A percentile compares a stretch with the other conserved stretches of the same genome.
These are phyloP conservation scores for Atkinsonella hypoxylon DNA, from an alignment of 2,329 filamentous ascomycete species.

Conservation along the genomic window DNA sequence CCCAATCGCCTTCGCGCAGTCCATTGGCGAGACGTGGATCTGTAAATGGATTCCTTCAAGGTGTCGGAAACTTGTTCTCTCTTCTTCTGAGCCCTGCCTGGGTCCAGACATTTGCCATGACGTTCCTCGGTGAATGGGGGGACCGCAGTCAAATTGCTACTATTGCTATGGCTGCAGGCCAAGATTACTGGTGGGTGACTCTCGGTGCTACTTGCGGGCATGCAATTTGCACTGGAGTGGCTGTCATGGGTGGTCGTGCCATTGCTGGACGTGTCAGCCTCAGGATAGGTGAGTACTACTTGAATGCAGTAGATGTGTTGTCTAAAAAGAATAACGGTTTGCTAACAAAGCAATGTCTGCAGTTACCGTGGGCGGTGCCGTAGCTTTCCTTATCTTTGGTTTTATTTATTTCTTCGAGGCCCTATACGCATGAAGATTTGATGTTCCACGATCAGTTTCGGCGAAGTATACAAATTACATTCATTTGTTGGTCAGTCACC, in stretches of 20 bases:
- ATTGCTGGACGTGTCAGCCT: constrained; percentile 91
- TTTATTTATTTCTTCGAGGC: constrained; percentile 84
- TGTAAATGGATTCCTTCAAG: constrained; percentile 35
- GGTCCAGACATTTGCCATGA: constrained; percentile 99
- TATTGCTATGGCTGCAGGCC: constrained; percentile 95
- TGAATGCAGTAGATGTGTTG: no score
- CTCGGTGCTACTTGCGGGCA: constrained; percentile 79
- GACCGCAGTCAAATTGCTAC: constrained; percentile 96
- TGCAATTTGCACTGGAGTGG: constrained; percentile 77
- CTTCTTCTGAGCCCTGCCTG: constrained; percentile 87
- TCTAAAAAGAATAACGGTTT: no score
- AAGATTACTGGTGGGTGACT: constrained; percentile 99
- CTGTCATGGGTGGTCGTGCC: constrained; percentile 82
- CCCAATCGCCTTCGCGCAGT: constrained; percentile 57
- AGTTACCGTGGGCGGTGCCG: constrained; percentile 88
- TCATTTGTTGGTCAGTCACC: background rate
- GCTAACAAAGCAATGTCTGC: background rate
- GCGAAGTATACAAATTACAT: background rate
- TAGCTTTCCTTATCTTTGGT: constrained; percentile 84
- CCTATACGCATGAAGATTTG: constrained; percentile 36
- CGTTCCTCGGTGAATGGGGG: constrained; percentile 95
- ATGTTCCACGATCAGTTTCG: background rate
- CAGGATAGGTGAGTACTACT: constrained; percentile 67
- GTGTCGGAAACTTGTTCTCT: constrained; percentile 76
- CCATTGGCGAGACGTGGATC: constrained; percentile 33